Base-by-base conservation (phyloP, 1,139 yeast genomes). In the Magnusiomyces fungicola region DNA sequence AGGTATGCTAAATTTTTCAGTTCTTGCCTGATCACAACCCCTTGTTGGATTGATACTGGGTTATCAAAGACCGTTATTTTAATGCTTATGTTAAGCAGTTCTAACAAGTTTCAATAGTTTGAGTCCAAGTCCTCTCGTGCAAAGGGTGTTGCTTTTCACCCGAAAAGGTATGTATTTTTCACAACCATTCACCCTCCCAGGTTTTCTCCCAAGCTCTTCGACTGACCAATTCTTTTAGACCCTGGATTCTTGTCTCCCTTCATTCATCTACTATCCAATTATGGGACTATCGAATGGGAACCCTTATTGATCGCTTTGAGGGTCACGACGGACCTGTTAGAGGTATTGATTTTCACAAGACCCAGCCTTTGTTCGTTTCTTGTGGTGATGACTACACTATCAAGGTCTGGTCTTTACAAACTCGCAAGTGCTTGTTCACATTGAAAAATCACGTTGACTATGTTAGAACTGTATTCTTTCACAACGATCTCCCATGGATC, bases 211-310 rank as follows among this genome's bases (percentile, higher is more conserved):
- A n/a, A n/a, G n/a, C n/a, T n/a, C n/a, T n/a, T n/a, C n/a, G n/a
- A n/a, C n/a, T n/a, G n/a, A n/a, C n/a, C n/a, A n/a, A n/a, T 27
- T 46, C 21, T 19, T 58, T 58, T 39, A 74, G 95, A 67, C 97
- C 99, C 49, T 94, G 98, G 97, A 87, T 88, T 49, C 76, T 94
- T 61, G 97, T 92, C 34, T 89, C 97, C 4, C 76, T 94, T 56
- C 95, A 90, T 69, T 86, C 96, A 23, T 88, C 96, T 29, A 88
- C 96, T 19, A 90, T 92, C 66, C 98, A 92, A 69, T 75, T 92
- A 57, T 94, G 99, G 99, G 99, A 94, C 69, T 94, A 94, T 70
- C 82, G 99, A 65, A 94, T 94, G 98, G 99, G 99, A 45, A 89
- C 97, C 2, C 73, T 94, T 63, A 83, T 94, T 66, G 98, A 90